These are phyloP conservation scores for Nemania sp. DNA, from an alignment of 2,329 filamentous ascomycete species.

Conservation along the genomic window DNA sequence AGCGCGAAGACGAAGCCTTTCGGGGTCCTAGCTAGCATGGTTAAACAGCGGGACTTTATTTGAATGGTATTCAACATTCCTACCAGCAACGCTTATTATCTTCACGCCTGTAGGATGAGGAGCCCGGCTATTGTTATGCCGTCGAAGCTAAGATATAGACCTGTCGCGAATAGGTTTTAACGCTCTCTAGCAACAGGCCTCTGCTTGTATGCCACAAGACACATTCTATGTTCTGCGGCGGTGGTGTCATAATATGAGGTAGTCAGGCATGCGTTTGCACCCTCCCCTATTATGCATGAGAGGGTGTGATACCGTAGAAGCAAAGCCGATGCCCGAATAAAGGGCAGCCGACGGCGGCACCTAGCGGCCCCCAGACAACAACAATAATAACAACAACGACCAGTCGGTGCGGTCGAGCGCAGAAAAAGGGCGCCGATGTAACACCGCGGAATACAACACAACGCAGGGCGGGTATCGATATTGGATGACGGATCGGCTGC, in stretches of 20 bases:
- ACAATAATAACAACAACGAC: background rate
- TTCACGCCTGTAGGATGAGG: background rate
- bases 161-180: background rate
- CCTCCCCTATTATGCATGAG: background rate
- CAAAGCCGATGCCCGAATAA: conserved; percentile 2
- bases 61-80: background rate
- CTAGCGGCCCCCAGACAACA: background rate
- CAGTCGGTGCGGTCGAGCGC: conserved; percentile 19
- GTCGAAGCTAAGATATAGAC: background rate
- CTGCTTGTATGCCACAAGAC: background rate
- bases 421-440: conserved; percentile 23
- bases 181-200: background rate
- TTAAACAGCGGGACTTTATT: background rate
- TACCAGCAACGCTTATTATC: background rate
- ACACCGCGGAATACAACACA: conserved; percentile 8
- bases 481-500: conserved; percentile 18
- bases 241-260: background rate
- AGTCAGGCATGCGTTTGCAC: conserved; percentile 5
- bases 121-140: background rate
- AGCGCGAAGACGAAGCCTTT: background rate
- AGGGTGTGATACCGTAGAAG: background rate
- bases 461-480: conserved; percentile 9
- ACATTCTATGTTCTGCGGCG: background rate
- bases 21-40: background rate
- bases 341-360: background rate